Evolutionary conservation across 78 protist genomes (phyloP).

Genomic region (Emiliania huxleyi): DNA sequence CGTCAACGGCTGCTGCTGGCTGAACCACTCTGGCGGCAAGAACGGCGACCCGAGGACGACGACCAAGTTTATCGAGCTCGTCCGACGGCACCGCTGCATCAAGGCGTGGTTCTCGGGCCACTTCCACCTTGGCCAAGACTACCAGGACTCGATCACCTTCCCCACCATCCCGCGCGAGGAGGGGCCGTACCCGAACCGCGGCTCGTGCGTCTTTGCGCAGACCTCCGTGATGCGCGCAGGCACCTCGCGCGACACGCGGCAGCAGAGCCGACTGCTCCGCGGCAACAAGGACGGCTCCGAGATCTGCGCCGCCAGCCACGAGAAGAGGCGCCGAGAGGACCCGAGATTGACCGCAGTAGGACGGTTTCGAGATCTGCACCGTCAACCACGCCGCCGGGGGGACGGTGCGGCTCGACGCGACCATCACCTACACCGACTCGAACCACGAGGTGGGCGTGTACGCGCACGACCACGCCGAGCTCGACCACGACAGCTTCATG

Average conservation of each 20-base stretch:
- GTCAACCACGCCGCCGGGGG: background rate
- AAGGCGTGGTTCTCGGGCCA: conserved; percentile 35
- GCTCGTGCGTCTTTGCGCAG: conserved; percentile 35
- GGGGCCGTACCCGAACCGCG: conserved; percentile 36
- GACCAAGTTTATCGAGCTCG: background rate
- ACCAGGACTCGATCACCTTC: conserved; percentile 22
- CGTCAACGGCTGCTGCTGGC: conserved; percentile 34
- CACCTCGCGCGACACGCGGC: background rate
- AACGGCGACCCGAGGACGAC: no score
- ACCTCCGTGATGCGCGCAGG: background rate
- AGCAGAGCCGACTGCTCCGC: background rate
- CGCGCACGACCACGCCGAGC: conserved; percentile 27
- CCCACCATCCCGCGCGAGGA: conserved; percentile 12
- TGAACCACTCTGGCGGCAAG: conserved; percentile 17
- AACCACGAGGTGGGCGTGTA: conserved; percentile 24
- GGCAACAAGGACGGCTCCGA: background rate
- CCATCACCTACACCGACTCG: background rate
- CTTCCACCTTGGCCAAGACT: conserved; percentile 40
- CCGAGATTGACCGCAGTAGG: no score
- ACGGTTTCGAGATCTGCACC: background rate
- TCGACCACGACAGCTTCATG: background rate
- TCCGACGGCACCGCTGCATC: conserved; percentile 13
- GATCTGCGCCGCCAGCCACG: background rate
- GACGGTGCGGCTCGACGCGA: conserved; percentile 11
- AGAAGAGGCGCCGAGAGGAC: no score